Evolutionary conservation across 371 early-diverging fungal genomes (phyloP), one percentile per base, ranked within the genome.

Genomic region (Blakeslea trispora): DNA sequence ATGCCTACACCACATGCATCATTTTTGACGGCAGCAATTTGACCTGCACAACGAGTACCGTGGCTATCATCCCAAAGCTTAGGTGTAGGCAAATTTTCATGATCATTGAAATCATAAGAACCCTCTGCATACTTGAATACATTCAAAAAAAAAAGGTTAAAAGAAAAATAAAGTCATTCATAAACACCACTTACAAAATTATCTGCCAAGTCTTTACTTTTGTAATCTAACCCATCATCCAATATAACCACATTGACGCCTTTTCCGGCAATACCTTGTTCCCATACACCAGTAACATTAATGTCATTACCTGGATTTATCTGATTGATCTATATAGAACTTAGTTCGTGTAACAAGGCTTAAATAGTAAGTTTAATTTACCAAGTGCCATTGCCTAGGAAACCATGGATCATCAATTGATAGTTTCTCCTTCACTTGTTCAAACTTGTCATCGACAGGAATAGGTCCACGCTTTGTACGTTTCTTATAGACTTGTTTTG

Each of bases 1-100:
- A 97, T 86, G 17, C 99, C 99, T 3, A 98, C 88, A n/a, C 98
- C 98, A 60, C 99, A 97, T 1, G 88, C 88, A 65, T 90, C 71
- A 68, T 98, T 98, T 40, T 78, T 75, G 10, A 78, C 81, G 13
- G 97, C 96, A 0, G 96, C 99, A 37, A 98, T 92, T 75, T 96
- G 94, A 9, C 98, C 99, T 8, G 99, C 99, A 73, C 98, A 97
- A 28, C 99, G 77, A 0, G 99, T 98, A 40, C 98, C 99, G 70
- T 98, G 99, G 37, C 81, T 81, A 68, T 98, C 99, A 53, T 94
- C 91, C 34, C 51, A 53, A 0, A 91, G 60, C 15, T 71, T 75
- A 31, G 98, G 98, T 52, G 66, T 87, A 1, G 98, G 98, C 19
- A 89, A 59, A 35, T 74, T 64, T 14, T 68, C 81, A 65, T 89